Base-by-base conservation (phyloP, 805 yeast species). In the Kurtzmaniella cleridarum region DNA sequence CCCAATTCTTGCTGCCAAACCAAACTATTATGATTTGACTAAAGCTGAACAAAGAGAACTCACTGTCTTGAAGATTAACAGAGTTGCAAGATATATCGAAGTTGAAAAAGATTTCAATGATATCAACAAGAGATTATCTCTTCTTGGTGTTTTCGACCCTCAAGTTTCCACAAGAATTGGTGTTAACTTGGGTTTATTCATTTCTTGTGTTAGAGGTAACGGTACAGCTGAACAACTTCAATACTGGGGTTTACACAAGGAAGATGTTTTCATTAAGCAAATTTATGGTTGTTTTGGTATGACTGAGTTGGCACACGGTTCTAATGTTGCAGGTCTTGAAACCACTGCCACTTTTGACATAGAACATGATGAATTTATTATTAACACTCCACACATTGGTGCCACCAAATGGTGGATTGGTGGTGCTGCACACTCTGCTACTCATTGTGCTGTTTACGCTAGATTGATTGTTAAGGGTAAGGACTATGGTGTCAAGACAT, bases 141-240 rank as follows among this genome's bases (percentile, higher is more conserved):
- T 81, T 41, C 59, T 81, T 24, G 78, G 79, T 13, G 67, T 81
- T 32, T 72, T 81, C 45, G 97, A 91, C 59, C 95, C 95, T 13
- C 81, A 81, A 49, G 66, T 84, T 33, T 78, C 79, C 38, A 89
- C 96, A 26, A 76, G 98, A 51, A 62, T 86, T 36, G 96, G 95
- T 31, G 89, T 90, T 40, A 95, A 90, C 66, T 70, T 83, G 47
- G 96, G 96, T 3, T 71, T 90, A 41, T 91, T 91, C 57, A 72
- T 87, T 38, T 76, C 79, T 41, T 86, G 95, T 41, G 66, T 90
- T 41, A 78, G 82, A 49, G 96, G 96, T 45, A 84, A 85, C 51
- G 98, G 96, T 47, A 83, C 97, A 7, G 73, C 77, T 27, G 86
- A 79, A 41, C 98, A 90, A 69, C 75, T 82, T 51, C 68, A 78